These are phyloP conservation scores for Lasiosphaeria ovina DNA, from an alignment of 495 filamentous ascomycete genomes.

Conservation along the genomic window DNA sequence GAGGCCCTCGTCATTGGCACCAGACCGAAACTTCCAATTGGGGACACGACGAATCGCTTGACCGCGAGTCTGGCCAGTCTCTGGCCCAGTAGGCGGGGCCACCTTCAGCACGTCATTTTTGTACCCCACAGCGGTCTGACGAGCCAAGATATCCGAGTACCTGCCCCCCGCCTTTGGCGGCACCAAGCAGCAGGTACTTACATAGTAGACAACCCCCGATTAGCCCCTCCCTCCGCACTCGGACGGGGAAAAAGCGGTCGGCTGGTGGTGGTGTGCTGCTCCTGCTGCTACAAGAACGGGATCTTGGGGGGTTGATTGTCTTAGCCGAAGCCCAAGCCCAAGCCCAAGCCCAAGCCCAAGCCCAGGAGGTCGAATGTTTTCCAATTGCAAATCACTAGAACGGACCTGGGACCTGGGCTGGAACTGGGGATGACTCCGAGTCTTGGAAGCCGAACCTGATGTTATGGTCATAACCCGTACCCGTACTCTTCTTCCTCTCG, in stretches of 20 bases:
- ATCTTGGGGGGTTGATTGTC: no score
- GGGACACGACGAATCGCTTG: not conserved
- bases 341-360: no score
- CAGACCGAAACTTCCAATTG: not conserved
- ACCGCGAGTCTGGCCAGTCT: not conserved
- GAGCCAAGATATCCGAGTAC: slow-evolving; percentile 16
- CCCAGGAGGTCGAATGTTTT: no score
- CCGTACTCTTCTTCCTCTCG: no score
- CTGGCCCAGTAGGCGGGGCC: not conserved
- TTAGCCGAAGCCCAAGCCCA: no score
- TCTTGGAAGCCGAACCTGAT: no score
- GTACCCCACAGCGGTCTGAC: slow-evolving; percentile 14
- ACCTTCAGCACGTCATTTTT: slow-evolving; percentile 24
- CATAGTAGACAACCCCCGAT: not conserved
- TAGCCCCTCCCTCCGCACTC: slow-evolving; percentile 21
- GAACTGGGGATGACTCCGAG: no score
- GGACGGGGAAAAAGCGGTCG: slow-evolving; percentile 29
- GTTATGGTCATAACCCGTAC: no score
- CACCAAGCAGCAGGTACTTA: not conserved
- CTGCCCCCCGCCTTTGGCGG: not conserved
- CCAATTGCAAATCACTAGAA: no score
- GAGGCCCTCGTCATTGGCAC: slow-evolving; percentile 6
- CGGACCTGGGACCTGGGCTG: no score
- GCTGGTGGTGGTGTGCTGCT: no score
- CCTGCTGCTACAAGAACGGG: no score